Evolutionary conservation across 163 green algal genomes (phyloP).

Genomic region (Chloroidium sp.): DNA sequence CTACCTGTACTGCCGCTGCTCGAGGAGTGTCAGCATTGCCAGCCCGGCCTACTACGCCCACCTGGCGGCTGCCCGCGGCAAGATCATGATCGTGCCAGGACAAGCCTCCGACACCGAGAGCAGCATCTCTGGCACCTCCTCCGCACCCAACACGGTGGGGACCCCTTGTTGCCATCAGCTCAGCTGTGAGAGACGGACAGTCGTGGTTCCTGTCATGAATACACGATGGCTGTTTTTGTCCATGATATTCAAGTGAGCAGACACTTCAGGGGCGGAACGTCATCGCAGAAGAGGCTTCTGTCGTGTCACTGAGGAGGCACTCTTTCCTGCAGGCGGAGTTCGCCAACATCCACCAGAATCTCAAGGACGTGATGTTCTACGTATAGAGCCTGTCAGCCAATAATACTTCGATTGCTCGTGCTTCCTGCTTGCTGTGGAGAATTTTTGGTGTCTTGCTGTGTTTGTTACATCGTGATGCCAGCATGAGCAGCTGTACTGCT

Average conservation of each 20-base stretch:
- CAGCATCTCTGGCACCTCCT: background rate
- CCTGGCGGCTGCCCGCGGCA: conserved; percentile 63
- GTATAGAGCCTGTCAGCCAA: background rate
- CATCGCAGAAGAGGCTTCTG: background rate
- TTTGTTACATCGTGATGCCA: too few relatives aligned
- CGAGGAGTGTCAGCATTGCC: conserved; percentile 46
- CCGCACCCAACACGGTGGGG: background rate
- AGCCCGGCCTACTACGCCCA: conserved; percentile 80
- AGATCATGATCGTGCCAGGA: background rate
- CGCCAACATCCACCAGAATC: conserved; percentile 26
- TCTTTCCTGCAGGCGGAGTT: conserved; percentile 22
- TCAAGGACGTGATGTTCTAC: conserved; percentile 44
- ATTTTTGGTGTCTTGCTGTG: too few relatives aligned
- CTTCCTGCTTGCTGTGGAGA: too few relatives aligned
- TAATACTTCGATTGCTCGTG: too few relatives aligned
- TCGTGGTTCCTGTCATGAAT: background rate
- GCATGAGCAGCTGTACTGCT: too few relatives aligned
- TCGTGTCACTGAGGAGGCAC: conserved; percentile 3
- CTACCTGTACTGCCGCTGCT: conserved; percentile 74
- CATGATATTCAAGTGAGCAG: background rate
- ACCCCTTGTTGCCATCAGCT: background rate
- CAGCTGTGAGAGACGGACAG: background rate
- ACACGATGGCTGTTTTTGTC: background rate
- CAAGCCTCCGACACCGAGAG: conserved; percentile 4
- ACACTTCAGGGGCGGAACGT: too few relatives aligned